phyloP scores from a whole-genome alignment of 2,329 filamentous ascomycete species.

The Colletotrichum horii region DNA sequence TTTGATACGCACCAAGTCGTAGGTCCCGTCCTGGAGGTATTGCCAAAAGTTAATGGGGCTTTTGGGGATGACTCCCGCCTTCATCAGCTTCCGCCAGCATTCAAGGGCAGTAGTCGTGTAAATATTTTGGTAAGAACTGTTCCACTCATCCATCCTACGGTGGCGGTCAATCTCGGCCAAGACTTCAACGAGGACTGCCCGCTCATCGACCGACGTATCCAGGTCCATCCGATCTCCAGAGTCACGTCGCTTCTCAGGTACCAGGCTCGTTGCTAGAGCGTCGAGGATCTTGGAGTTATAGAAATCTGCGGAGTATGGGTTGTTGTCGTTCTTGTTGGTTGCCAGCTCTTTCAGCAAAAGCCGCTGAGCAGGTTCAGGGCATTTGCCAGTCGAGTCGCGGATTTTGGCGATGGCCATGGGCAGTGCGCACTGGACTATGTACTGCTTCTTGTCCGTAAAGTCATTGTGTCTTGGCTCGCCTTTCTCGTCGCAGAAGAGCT shows the following conservation, averaged over 20 bases:
- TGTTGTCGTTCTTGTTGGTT: constrained; percentile 94
- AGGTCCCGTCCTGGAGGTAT: constrained; percentile 69
- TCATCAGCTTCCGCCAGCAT: constrained; percentile 68
- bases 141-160: constrained; percentile 72
- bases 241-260: constrained; percentile 48
- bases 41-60: constrained; percentile 63
- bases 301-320: constrained; percentile 85
- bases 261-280: constrained; percentile 62
- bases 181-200: constrained; percentile 56
- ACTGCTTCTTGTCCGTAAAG: constrained; percentile 85
- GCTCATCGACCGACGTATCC: constrained; percentile 40
- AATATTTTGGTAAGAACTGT: constrained; percentile 70
- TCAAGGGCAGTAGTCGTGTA: constrained; percentile 68
- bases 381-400: constrained; percentile 75
- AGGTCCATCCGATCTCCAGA: constrained; percentile 42
- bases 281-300: constrained; percentile 84
- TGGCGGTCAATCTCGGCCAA: constrained; percentile 71
- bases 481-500: constrained; percentile 85
- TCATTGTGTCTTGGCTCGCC: constrained; percentile 87
- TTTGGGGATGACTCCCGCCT: constrained; percentile 62
- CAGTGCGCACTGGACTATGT: constrained; percentile 84
- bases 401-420: constrained; percentile 81
- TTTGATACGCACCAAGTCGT: constrained; percentile 68
- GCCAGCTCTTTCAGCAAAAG: constrained; percentile 90
- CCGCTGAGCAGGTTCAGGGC: constrained; percentile 77